Evolutionary conservation across 768 basidiomycete genomes (phyloP), one percentile per base, ranked within the genome.

Genomic region (Mycena indigotica): DNA sequence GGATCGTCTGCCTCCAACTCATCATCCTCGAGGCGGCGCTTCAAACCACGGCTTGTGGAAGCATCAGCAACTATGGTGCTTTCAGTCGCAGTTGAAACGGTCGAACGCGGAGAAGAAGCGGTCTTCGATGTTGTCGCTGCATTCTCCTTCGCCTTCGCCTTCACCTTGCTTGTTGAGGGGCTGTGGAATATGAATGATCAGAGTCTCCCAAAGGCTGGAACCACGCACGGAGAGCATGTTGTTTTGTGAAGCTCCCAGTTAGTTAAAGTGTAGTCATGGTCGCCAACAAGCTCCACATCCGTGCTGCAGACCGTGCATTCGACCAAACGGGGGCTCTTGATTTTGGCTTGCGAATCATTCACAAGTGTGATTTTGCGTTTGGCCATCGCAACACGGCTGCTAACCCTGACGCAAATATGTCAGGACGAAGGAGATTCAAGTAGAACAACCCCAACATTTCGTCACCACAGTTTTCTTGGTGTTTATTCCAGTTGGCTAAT

Each of bases 191-290:
- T 13, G 49, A 63, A 44, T 40, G 55, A 56, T 63, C 55, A 57
- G 13, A 16, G 17, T 17, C 40, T 16, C 41, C n/a, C 13, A 35
- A 30, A 24, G 8, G 46, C 38, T 38, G n/a, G 21, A 32, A 40
- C 28, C 29, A 60, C 64, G 52, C 60, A 66, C 68, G 54, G 66
- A 50, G 71, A 67, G 70, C 88, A 88, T 8, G 59, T 67, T 10
- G 64, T 57, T 68, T 89, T 89, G 65, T 91, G 88, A 39, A 77
- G 78, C 41, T 80, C 76, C 88, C 88, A 91, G 50, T 70, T 78
- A 15, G 77, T 73, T 48, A 88, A 68, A 58, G 84, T 81, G 60
- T 84, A 89, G 21, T 87, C 84, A n/a, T 73, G 72, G 26, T 79
- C 78, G 3, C 81, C 78, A 24, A 73, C 76, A 49, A 85, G 67